Percentiles rank a stretch among this genome's conserved stretches.
phyloP scores from a whole-genome alignment of 2,329 filamentous ascomycete species.

The Botrytis pseudocinerea region DNA sequence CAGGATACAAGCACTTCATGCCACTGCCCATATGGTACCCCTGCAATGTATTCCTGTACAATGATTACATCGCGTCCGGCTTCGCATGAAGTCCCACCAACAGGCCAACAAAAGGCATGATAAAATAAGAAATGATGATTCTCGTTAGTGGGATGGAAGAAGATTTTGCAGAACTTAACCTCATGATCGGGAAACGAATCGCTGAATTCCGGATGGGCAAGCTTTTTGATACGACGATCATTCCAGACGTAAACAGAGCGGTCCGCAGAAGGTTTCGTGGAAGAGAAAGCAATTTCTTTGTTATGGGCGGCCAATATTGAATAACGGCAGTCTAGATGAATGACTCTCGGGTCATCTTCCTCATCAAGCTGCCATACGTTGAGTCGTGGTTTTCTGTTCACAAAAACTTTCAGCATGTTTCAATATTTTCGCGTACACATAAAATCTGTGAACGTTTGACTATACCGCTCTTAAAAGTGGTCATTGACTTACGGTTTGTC shows the following conservation, averaged over 20 bases:
- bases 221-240: background rate
- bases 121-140: slow-evolving; percentile 16
- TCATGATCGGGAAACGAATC: too few species aligned
- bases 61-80: background rate
- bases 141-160: slow-evolving; percentile 16
- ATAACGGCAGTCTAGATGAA: background rate
- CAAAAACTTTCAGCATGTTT: background rate
- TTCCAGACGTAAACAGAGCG: background rate
- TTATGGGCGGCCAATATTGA: background rate
- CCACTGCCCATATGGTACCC: background rate
- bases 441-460: background rate
- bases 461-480: background rate
- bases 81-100: background rate
- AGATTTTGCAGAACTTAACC: background rate
- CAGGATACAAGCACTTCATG: background rate
- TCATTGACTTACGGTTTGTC: slow-evolving; percentile 12
- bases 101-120: background rate
- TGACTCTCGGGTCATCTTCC: background rate
- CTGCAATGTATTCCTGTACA: background rate
- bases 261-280: background rate
- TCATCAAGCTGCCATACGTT: slow-evolving; percentile 14
- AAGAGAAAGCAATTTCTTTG: slow-evolving; percentile 2
- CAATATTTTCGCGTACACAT: background rate
- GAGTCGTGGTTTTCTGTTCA: slow-evolving; percentile 14
- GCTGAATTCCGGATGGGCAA: background rate